Conservation (phyloP, 257 asterid genomes). For the Thymus mandschuricus region DNA sequence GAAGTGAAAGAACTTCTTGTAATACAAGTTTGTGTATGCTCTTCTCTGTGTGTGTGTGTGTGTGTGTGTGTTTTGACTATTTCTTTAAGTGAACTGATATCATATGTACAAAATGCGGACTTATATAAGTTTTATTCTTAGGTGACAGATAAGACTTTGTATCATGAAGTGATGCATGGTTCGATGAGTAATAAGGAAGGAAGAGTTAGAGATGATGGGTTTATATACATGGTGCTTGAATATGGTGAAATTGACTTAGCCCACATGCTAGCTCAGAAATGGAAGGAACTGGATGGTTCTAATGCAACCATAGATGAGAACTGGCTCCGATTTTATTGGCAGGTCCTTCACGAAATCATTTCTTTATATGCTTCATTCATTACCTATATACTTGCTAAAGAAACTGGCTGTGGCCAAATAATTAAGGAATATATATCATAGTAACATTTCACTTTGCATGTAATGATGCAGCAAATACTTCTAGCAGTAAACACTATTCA, state of each 20-base stretch:
- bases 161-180: slow-evolving; percentile 81
- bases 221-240: slow-evolving; percentile 94
- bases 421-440: neutral
- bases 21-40: too few species aligned
- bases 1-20: neutral
- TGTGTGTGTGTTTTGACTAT: too few species aligned
- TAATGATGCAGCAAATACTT: slow-evolving; percentile 81
- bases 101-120: slow-evolving; percentile 22
- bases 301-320: slow-evolving; percentile 76
- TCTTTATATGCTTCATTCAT: slow-evolving; percentile 28
- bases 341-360: slow-evolving; percentile 53
- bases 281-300: slow-evolving; percentile 79
- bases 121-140: slow-evolving; percentile 43
- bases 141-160: slow-evolving; percentile 94
- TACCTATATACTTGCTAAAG: slow-evolving; percentile 23
- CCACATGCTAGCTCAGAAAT: slow-evolving; percentile 94
- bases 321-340: slow-evolving; percentile 99
- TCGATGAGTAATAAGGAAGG: slow-evolving; percentile 76
- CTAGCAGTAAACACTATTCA: slow-evolving; percentile 95
- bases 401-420: slow-evolving; percentile 16
- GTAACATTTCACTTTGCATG: slow-evolving; percentile 24
- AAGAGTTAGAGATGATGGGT: slow-evolving; percentile 85
- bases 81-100: neutral
- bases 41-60: too few species aligned
- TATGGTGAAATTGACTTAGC: slow-evolving; percentile 99